Base-by-base conservation (phyloP, 169 alveolate species). In the Eimeria tenella region DNA sequence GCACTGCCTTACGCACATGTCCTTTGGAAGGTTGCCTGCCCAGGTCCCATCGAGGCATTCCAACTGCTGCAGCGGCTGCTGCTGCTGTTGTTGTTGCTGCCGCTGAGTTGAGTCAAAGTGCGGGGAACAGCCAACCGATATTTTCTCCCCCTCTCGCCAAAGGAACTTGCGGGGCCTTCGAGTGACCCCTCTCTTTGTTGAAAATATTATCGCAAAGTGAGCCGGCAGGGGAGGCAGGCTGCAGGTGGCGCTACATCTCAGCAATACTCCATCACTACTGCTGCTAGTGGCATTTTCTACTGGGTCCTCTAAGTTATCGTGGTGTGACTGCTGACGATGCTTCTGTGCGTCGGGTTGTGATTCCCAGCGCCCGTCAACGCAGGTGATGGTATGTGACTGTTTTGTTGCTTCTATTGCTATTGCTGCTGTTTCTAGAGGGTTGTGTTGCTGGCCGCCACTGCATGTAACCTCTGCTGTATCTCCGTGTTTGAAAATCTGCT, bases 191-290 rank as follows among this genome's bases (percentile, higher is more conserved):
- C 21, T 7, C 58, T 31, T 53, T 0, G 25, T 56, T 0, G 90
- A 63, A n/a, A 25, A 9, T n/a, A 81, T 8, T 21, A 81, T 25
- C 17, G 65, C 21, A 11, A 81, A 81, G 42, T 81, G 90, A 4
- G 90, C 42, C 5, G 74, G 56, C 62, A 81, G 56, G 10, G 90
- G 90, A 4, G 90, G 90, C 52, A 81, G 55, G 10, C 90, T 53
- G 90, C 90, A 81, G 74, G 90, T 56, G 58, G 90, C 90, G 70
- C 74, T 81, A 73, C 90, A 81, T 21, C 90, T 71, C 53, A 81
- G 90, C 90, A 56, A 55, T 73, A 81, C 90, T 11, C 90, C 90
- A 55, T 53, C 31, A 8, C 77, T 53, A 55, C 73, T 56, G 90
- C 90, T 81, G 90, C 90, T 55, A 10, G 55, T 31, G 55, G 31